phyloP scores from a whole-genome alignment of 2,329 filamentous ascomycete species.

The Seiridium cupressi region DNA sequence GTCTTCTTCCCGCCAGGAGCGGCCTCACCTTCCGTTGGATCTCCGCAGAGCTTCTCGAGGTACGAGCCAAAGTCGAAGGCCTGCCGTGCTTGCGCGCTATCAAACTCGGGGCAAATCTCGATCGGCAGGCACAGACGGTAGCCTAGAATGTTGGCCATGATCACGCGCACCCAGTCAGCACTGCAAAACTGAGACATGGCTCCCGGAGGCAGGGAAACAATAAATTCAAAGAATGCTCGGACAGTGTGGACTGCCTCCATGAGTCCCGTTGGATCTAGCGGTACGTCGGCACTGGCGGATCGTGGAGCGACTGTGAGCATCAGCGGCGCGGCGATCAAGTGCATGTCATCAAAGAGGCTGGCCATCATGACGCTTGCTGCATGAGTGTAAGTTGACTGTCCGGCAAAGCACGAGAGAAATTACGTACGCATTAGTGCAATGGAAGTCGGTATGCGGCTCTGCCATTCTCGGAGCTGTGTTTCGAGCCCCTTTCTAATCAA shows the following conservation, averaged over 20 bases:
- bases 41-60: constrained; percentile 32
- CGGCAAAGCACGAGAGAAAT: not conserved
- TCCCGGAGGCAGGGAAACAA: constrained; percentile 18
- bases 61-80: constrained; percentile 38
- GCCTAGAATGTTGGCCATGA: constrained; percentile 39
- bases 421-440: constrained; percentile 27
- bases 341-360: constrained; percentile 35
- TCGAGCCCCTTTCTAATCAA: constrained; percentile 48
- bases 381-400: not conserved
- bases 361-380: constrained; percentile 32
- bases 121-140: constrained; percentile 47
- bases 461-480: constrained; percentile 42
- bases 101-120: constrained; percentile 32
- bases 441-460: constrained; percentile 31
- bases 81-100: constrained; percentile 35
- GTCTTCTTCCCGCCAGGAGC: constrained; percentile 18
- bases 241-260: constrained; percentile 19
- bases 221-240: constrained; percentile 30
- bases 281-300: constrained; percentile 14
- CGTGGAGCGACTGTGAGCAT: constrained; percentile 20
- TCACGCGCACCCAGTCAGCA: constrained; percentile 42
- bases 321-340: constrained; percentile 36
- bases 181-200: constrained; percentile 35
- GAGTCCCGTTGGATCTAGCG: constrained; percentile 17
- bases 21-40: constrained; percentile 15